Evolutionary conservation across 768 basidiomycete species (phyloP).

Genomic region (Pseudohyphozyma bogoriensis): DNA sequence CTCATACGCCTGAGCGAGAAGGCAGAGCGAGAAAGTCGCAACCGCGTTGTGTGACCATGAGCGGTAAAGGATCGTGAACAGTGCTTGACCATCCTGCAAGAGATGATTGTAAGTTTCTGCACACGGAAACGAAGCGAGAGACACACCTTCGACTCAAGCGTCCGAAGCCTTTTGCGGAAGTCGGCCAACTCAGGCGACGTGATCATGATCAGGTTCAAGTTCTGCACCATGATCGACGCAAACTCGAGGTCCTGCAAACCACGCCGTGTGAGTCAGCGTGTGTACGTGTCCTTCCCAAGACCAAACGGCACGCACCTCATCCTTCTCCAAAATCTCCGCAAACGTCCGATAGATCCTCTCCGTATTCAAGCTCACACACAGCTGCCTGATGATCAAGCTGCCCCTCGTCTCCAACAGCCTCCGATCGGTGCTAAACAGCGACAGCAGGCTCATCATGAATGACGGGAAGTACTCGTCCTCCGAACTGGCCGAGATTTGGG

Average conservation of each 20-base stretch:
- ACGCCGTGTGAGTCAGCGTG: no score
- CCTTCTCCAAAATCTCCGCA: constrained; percentile 94
- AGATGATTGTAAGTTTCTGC: not conserved
- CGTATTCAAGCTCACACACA: constrained; percentile 86
- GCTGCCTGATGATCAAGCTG: constrained; percentile 86
- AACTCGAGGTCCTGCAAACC: constrained; percentile 80
- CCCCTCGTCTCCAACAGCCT: constrained; percentile 80
- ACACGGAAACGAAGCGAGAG: not conserved
- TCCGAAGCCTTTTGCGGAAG: constrained; percentile 84
- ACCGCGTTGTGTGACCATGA: constrained; percentile 99
- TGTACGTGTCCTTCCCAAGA: fast-evolving
- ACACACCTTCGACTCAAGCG: constrained; percentile 77
- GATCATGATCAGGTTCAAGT: constrained; percentile 89
- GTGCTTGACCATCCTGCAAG: constrained; percentile 80
- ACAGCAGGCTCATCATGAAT: constrained; percentile 89
- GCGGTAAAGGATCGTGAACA: constrained; percentile 86
- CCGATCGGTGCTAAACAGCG: constrained; percentile 89
- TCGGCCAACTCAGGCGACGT: constrained; percentile 93
- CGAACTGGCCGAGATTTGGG: constrained; percentile 84
- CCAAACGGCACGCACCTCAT: constrained; percentile 69
- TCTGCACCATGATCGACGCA: constrained; percentile 93
- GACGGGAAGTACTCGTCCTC: constrained; percentile 90
- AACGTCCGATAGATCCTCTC: constrained; percentile 92
- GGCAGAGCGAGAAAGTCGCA: constrained; percentile 87
- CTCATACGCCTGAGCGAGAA: constrained; percentile 96